Percentiles rank a stretch among this genome's conserved stretches.
These are phyloP conservation scores for Hypericum androsaemum DNA, from an alignment of 345 rosid genomes.

Conservation along the genomic window DNA sequence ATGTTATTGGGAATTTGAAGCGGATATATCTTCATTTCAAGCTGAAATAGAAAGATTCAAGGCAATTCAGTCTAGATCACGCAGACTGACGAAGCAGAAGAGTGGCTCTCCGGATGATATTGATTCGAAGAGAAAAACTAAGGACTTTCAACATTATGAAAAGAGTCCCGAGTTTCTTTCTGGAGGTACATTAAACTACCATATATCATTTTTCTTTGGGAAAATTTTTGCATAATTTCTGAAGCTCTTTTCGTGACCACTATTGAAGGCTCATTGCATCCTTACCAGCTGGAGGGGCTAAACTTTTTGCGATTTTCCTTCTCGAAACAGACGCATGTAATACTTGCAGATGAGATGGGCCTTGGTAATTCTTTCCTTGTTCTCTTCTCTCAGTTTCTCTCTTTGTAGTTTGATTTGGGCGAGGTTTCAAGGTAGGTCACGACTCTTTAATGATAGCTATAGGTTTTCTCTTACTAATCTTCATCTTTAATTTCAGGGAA, in stretches of 20 bases:
- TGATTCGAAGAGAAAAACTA: conserved; percentile 52
- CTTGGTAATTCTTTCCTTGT: conserved; percentile 43
- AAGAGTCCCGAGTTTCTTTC: conserved; percentile 77
- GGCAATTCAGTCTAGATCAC: conserved; percentile 56
- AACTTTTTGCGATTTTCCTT: conserved; percentile 93
- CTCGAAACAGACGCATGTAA: conserved; percentile 94
- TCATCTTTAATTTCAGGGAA: conserved; percentile 48
- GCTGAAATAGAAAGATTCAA: conserved; percentile 76
- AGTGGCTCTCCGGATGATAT: conserved; percentile 25
- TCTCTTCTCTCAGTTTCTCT: conserved; percentile 3
- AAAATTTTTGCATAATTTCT: conserved; percentile 14
- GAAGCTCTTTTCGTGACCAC: conserved; percentile 16
- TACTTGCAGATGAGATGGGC: conserved; percentile 99
- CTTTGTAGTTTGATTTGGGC: not conserved
- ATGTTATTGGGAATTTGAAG: conserved; percentile 96
- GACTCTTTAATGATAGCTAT: no score
- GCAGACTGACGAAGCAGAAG: conserved; percentile 43
- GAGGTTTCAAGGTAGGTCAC: no score
- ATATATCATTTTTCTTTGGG: conserved; percentile 4
- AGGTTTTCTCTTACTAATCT: conserved; percentile 4
- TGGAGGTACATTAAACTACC: conserved; percentile 52
- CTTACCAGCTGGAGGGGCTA: conserved; percentile 95
- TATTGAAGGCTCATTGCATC: conserved; percentile 79
- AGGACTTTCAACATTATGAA: conserved; percentile 82
- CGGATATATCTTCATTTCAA: conserved; percentile 83